Conservation (phyloP, 2,329 filamentous ascomycete genomes). For the Basipetospora chlamydospora region DNA sequence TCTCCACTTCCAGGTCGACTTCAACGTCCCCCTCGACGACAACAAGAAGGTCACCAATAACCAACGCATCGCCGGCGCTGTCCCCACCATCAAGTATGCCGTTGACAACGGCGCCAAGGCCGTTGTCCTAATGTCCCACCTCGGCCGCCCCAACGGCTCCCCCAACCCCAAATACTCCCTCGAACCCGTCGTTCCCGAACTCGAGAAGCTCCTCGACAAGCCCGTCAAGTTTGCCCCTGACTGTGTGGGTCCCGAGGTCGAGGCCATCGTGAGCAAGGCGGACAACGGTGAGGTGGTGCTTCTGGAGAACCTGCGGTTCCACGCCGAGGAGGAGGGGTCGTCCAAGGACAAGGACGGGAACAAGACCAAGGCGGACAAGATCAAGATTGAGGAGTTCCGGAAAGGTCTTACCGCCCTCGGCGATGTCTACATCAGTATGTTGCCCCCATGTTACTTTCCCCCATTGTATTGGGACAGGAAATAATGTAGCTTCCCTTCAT, state of each 20-base stretch:
- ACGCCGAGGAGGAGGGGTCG: slow-evolving; percentile 95
- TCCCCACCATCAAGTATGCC: slow-evolving; percentile 91
- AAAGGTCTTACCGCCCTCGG: slow-evolving; percentile 89
- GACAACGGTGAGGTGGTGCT: slow-evolving; percentile 71
- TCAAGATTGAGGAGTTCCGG: slow-evolving; percentile 81
- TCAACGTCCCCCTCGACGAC: slow-evolving; percentile 94
- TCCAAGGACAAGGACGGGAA: slow-evolving; percentile 87
- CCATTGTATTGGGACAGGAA: too few species aligned
- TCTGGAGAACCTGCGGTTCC: slow-evolving; percentile 96
- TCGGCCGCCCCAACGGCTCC: slow-evolving; percentile 87
- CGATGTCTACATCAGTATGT: slow-evolving; percentile 89
- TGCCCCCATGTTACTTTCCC: background rate
- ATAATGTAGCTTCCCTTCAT: too few species aligned
- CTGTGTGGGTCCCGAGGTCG: slow-evolving; percentile 78
- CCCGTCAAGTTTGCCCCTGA: slow-evolving; percentile 80
- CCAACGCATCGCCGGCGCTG: slow-evolving; percentile 91
- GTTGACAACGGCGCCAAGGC: slow-evolving; percentile 81
- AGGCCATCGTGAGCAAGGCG: slow-evolving; percentile 77
- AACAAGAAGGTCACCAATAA: slow-evolving; percentile 94
- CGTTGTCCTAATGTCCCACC: slow-evolving; percentile 95
- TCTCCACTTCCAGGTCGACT: slow-evolving; percentile 61
- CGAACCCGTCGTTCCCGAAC: slow-evolving; percentile 77
- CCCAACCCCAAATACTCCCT: slow-evolving; percentile 87
- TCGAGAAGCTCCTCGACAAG: slow-evolving; percentile 79
- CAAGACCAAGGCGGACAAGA: slow-evolving; percentile 96